Percentiles rank a stretch among this genome's conserved stretches.
These are phyloP conservation scores for Coniochaeta sp. DNA, from an alignment of 2,329 filamentous ascomycete species.

Conservation along the genomic window DNA sequence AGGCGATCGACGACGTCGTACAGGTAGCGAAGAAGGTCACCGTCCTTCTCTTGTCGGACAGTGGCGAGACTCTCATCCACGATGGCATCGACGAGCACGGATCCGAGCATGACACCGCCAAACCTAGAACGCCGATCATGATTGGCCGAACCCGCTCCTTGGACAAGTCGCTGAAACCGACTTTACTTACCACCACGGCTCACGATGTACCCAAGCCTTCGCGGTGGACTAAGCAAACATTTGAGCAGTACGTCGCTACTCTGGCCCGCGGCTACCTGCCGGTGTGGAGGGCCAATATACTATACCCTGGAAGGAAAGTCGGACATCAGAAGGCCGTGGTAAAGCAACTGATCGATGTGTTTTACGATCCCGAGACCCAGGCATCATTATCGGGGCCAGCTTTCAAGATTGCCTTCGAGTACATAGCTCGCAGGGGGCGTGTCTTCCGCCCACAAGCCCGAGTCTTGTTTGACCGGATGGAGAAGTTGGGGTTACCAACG, in stretches of 20 bases:
- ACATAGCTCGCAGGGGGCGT: constrained; percentile 23
- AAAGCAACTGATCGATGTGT: constrained; percentile 27
- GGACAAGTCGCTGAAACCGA: constrained; percentile 4
- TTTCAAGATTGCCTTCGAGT: constrained; percentile 36
- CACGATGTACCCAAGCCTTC: constrained; percentile 29
- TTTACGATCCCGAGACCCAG: constrained; percentile 26
- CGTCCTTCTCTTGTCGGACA: constrained; percentile 7
- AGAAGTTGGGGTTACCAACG: constrained; percentile 28
- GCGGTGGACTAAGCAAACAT: constrained; percentile 31
- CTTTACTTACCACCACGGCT: constrained; percentile 19
- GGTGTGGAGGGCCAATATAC: constrained; percentile 20
- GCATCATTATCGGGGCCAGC: constrained; percentile 27
- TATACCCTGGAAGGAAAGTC: constrained; percentile 22
- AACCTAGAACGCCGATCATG: background rate
- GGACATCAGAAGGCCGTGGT: constrained; percentile 31
- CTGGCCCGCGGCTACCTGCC: constrained; percentile 30
- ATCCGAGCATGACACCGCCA: background rate
- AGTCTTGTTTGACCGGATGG: constrained; percentile 27
- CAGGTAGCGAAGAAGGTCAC: constrained; percentile 9
- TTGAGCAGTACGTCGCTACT: constrained; percentile 32
- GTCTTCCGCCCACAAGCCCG: constrained; percentile 16
- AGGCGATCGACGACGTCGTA: constrained; percentile 15
- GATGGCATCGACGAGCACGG: background rate
- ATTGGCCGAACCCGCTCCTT: constrained; percentile 4
- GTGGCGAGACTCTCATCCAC: constrained; percentile 5